Percentiles rank a stretch among this genome's conserved stretches.
These are phyloP conservation scores for Lichina pygmaea DNA, from an alignment of 495 filamentous ascomycete genomes.

Conservation along the genomic window DNA sequence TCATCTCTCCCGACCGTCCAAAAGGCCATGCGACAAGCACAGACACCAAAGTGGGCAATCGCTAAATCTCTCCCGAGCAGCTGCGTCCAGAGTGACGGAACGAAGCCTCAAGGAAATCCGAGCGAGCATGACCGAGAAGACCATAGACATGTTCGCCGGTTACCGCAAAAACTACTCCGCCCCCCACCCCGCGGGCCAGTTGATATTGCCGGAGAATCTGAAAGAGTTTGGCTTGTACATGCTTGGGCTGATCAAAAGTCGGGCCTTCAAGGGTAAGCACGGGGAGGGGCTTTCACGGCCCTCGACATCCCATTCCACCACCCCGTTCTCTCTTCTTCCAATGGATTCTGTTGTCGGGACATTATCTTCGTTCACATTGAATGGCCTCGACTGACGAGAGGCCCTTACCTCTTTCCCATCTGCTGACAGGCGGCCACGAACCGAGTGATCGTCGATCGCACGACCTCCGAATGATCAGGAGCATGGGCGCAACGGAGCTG, in stretches of 20 bases:
- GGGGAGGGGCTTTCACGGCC: not conserved
- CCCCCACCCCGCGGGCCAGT: slow-evolving; percentile 70
- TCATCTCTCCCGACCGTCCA: no score
- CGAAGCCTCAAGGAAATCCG: slow-evolving; percentile 67
- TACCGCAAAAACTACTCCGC: slow-evolving; percentile 78
- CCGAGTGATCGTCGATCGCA: slow-evolving; percentile 77
- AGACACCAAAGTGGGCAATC: no score
- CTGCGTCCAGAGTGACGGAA: slow-evolving; percentile 56
- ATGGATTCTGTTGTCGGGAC: not conserved
- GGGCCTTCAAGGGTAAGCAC: slow-evolving; percentile 57
- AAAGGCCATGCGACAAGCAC: not conserved
- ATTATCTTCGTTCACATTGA: no score
- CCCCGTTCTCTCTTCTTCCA: not conserved
- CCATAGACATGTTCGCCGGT: slow-evolving; percentile 74
- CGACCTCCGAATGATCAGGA: slow-evolving; percentile 71
- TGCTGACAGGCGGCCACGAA: slow-evolving; percentile 37
- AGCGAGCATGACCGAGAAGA: slow-evolving; percentile 66
- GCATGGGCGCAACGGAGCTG: slow-evolving; percentile 62
- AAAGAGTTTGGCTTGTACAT: slow-evolving; percentile 98
- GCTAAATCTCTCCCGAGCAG: slow-evolving; percentile 10
- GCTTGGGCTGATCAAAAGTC: slow-evolving; percentile 70
- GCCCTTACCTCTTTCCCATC: not conserved
- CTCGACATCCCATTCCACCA: not conserved
- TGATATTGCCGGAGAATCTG: slow-evolving; percentile 83
- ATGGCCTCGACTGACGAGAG: no score